Base-by-base conservation (phyloP, 2,329 filamentous ascomycete genomes). In the Fusarium napiforme region DNA sequence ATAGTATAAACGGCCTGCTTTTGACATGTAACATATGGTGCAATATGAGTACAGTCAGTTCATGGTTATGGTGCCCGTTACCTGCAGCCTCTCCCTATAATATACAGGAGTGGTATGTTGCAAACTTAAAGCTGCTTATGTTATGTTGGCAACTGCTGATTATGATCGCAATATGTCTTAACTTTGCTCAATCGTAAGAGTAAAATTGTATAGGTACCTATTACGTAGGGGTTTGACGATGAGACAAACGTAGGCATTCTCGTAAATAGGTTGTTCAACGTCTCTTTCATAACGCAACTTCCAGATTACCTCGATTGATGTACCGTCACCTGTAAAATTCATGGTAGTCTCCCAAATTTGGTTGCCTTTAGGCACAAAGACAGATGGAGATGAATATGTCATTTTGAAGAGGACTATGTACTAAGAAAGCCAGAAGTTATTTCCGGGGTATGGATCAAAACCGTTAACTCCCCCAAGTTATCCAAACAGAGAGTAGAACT, bases 361-460 rank as follows among this genome's bases (percentile, higher is more conserved):
- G 30, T 28, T n/a, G 28, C 21, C 18, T n/a, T 36, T 30, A 47
- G 26, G 34, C 21, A 67, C 45, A 15, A 59, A 14, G 21, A n/a
- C 32, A 42, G 4, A n/a, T 12, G 46, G 18, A 36, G 32, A 60
- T 65, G 37, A 77, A 71, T 67, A 53, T 65, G 42, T 74, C 58
- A 45, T 75, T 67, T 71, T 76, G 61, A 73, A 74, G 43, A 53
- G 46, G 69, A 72, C 60, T 72, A 75, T 76, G 59, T 76, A 77
- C 73, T 42, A 57, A 46, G 56, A 64, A 70, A 64, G 61, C 60
- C 52, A 55, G 65, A 64, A 60, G 56, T 26, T 63, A 47, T 23
- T 47, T 60, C 55, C 64, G 46, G 43, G 30, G 23, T 59, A 66
- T 66, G 57, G 45, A 63, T 63, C 55, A 68, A 67, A 62, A 37